Evolutionary conservation across 371 early-diverging fungal genomes (phyloP).

Genomic region (Vairimorpha necatrix): DNA sequence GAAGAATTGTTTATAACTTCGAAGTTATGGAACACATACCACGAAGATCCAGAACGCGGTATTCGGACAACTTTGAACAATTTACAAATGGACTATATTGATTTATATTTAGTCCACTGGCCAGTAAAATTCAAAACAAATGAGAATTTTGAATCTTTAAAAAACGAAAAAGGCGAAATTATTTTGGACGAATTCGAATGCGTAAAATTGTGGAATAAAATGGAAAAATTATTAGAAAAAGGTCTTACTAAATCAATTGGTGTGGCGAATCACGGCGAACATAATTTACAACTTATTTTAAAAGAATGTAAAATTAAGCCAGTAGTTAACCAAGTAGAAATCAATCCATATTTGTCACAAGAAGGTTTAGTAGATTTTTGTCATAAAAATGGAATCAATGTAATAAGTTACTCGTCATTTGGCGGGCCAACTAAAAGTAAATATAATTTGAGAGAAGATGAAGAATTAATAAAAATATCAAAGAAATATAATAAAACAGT

Average conservation of each 20-base stretch:
- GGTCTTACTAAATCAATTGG: conserved; percentile 71
- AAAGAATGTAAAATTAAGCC: conserved; percentile 70
- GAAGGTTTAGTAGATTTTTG: conserved; percentile 69
- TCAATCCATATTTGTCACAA: conserved; percentile 78
- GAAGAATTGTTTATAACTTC: conserved; percentile 75
- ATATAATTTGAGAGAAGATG: conserved; percentile 45
- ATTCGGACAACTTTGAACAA: conserved; percentile 67
- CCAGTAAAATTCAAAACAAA: conserved; percentile 64
- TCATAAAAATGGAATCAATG: conserved; percentile 68
- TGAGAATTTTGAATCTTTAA: conserved; percentile 6
- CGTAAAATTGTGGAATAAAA: conserved; percentile 69
- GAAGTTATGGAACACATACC: conserved; percentile 77
- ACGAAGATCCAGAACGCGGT: conserved; percentile 64
- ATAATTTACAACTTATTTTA: conserved; percentile 68
- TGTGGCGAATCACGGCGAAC: conserved; percentile 71
- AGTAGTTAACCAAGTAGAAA: conserved; percentile 75
- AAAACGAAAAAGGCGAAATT: conserved; percentile 66
- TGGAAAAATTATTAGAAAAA: conserved; percentile 69
- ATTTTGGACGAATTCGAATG: conserved; percentile 64
- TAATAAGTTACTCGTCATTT: conserved; percentile 78
- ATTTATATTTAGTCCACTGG: conserved; percentile 80
- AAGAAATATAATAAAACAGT: conserved; percentile 68
- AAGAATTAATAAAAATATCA: conserved; percentile 67
- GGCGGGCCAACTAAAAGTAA: conserved; percentile 67
- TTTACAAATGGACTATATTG: conserved; percentile 74